These are phyloP conservation scores for Schizochytrium sp. DNA, from an alignment of 108 stramenopile genomes.

Conservation along the genomic window DNA sequence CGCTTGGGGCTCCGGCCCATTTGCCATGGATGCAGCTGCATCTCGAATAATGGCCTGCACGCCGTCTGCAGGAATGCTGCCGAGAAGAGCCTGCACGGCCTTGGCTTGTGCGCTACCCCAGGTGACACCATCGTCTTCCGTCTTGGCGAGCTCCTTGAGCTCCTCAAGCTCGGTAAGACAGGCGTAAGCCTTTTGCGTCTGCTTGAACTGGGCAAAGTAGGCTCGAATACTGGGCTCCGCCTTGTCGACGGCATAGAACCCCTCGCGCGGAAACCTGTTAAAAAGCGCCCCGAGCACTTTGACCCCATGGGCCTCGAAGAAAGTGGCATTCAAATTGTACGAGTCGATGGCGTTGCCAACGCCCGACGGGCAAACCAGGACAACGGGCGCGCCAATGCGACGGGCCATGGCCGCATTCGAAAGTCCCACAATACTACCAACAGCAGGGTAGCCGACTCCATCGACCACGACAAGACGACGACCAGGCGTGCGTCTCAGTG, in stretches of 20 bases:
- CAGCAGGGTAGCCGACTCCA: slow-evolving; percentile 93
- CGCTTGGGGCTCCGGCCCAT: not conserved
- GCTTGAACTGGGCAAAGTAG: slow-evolving; percentile 56
- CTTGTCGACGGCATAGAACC: slow-evolving; percentile 72
- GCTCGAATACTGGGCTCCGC: slow-evolving; percentile 55
- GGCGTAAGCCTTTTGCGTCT: not conserved
- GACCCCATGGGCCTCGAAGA: slow-evolving; percentile 62
- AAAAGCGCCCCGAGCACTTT: slow-evolving; percentile 77
- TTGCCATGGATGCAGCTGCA: not conserved
- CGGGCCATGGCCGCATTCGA: slow-evolving; percentile 77
- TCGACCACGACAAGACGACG: slow-evolving; percentile 78
- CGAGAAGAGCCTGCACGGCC: not conserved
- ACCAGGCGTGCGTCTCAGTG: slow-evolving; percentile 41
- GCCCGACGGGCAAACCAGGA: slow-evolving; percentile 51
- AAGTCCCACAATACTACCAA: slow-evolving; percentile 85
- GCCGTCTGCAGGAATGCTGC: not conserved
- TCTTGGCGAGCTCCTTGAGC: not conserved
- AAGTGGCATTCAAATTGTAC: slow-evolving; percentile 85
- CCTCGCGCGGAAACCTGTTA: slow-evolving; percentile 66
- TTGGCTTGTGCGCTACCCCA: not conserved
- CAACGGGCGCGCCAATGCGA: slow-evolving; percentile 63
- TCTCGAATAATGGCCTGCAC: not conserved
- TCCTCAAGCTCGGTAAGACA: not conserved
- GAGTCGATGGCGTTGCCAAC: slow-evolving; percentile 92
- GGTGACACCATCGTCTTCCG: not conserved